phyloP scores from a whole-genome alignment of 1,284 basidiomycete genomes.

The Cutaneotrichosporon sp. region DNA sequence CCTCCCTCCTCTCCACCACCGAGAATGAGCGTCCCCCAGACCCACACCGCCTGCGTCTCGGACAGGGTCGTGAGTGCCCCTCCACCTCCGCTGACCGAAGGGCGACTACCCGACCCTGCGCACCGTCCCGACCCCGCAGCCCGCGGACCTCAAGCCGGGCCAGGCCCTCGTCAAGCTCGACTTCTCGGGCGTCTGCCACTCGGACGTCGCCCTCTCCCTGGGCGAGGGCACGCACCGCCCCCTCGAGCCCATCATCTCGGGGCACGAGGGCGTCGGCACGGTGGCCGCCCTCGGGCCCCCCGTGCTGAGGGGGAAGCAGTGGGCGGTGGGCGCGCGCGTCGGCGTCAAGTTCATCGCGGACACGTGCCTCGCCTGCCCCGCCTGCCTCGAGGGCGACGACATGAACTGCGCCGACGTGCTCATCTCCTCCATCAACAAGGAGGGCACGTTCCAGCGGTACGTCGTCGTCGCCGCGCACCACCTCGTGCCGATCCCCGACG shows the following conservation, averaged over 20 bases:
- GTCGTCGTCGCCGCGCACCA: slow-evolving; percentile 60
- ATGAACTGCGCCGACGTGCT: slow-evolving; percentile 62
- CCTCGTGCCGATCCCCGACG: slow-evolving; percentile 73
- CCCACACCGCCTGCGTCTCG: not conserved
- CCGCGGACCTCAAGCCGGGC: not conserved
- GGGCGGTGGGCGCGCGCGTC: slow-evolving; percentile 45
- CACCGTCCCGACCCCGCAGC: not conserved
- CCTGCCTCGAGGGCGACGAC: slow-evolving; percentile 70
- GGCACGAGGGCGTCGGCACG: slow-evolving; percentile 56
- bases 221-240: slow-evolving; percentile 36
- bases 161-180: slow-evolving; percentile 18
- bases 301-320: slow-evolving; percentile 48
- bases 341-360: slow-evolving; percentile 77
- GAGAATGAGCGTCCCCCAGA: not conserved
- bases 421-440: slow-evolving; percentile 64
- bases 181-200: slow-evolving; percentile 65
- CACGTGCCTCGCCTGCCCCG: slow-evolving; percentile 69
- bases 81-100: not conserved
- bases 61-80: not conserved
- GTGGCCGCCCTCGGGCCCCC: slow-evolving; percentile 74
- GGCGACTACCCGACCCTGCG: slow-evolving; percentile 6
- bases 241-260: slow-evolving; percentile 70
- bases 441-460: slow-evolving; percentile 49
- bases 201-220: slow-evolving; percentile 66
- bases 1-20: not conserved